Evolutionary conservation across 768 basidiomycete genomes (phyloP).

Genomic region (Leccinum incarnatum): DNA sequence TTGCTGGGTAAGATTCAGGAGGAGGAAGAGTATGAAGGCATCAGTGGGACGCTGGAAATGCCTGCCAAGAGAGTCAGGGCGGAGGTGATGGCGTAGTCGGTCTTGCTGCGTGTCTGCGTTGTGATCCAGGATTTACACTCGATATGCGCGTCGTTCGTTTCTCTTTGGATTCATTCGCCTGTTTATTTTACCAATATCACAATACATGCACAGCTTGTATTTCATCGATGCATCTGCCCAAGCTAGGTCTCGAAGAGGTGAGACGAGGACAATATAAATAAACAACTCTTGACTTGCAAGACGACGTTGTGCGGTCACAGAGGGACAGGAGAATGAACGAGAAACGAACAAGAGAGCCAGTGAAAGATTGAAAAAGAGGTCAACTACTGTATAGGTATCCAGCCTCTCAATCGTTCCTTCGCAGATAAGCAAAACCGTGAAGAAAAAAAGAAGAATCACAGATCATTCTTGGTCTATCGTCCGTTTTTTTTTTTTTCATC

Average conservation of each 20-base stretch:
- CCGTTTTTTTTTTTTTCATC: conserved; percentile 1
- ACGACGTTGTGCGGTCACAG: not conserved
- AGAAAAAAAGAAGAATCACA: not conserved
- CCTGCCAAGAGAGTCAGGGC: conserved; percentile 28
- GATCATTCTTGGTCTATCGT: conserved; percentile 10
- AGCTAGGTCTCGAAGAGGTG: not conserved
- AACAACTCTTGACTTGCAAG: conserved; percentile 14
- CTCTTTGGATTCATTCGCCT: not conserved
- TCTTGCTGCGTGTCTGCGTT: not conserved
- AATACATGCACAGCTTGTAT: not conserved
- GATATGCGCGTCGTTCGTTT: not conserved
- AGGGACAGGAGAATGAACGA: conserved; percentile 1
- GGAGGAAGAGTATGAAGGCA: conserved; percentile 33
- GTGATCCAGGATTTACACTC: not conserved
- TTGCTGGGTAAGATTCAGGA: conserved; percentile 18
- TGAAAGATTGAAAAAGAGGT: conserved; percentile 1
- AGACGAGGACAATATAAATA: conserved; percentile 15
- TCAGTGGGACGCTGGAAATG: conserved; percentile 14
- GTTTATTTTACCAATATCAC: not conserved
- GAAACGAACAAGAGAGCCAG: not conserved
- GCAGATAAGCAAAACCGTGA: not conserved
- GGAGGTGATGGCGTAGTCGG: conserved; percentile 12
- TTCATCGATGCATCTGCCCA: not conserved
- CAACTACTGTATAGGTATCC: conserved; percentile 23
- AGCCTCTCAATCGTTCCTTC: too few relatives aligned